Evolutionary conservation across 192 early-diverging fungal genomes (phyloP), one percentile per base, ranked within the genome.

Genomic region (Endogone sp.): DNA sequence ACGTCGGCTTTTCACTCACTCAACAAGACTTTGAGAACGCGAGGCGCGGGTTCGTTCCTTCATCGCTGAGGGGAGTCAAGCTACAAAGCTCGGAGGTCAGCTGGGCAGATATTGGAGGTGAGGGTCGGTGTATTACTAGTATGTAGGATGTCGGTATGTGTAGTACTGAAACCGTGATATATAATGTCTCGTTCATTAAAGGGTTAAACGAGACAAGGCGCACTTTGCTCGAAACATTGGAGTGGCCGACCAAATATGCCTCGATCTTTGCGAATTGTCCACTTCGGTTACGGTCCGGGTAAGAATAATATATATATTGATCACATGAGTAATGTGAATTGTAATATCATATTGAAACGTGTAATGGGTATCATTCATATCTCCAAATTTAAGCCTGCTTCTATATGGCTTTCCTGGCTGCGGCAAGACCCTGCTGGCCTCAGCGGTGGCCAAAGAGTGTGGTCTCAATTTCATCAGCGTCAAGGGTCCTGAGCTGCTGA

Each of bases 321-420:
- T n/a, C n/a, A n/a, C n/a, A n/a, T n/a, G n/a, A n/a, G n/a, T n/a
- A n/a, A n/a, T n/a, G n/a, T n/a, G n/a, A n/a, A n/a, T n/a, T n/a
- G n/a, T n/a, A n/a, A n/a, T n/a, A n/a, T n/a, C n/a, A n/a, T 3
- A 9, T 20, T 10, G 32, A 2, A 49, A 29, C 13, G 3, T 59
- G 23, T 24, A 54, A 65, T 22, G 20, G 22, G n/a, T n/a, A n/a
- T n/a, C n/a, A n/a, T n/a, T n/a, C n/a, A n/a, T n/a, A n/a, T n/a
- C n/a, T n/a, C n/a, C 56, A 64, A 31, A 64, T 37, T 30, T 27
- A 62, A 89, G 94, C 62, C 80, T 99, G 22, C 75, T 99, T 49
- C 74, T 99, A 20, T 99, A 96, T 80, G 97, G 97, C 4, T 97
- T 91, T 67, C 96, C 97, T 3, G 97, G 97, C n/a, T 99, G 97